Evolutionary conservation across 202 grass and related monocot species (phyloP), one percentile per base, ranked within the genome.

Genomic region (Brachypodium distachyon): DNA sequence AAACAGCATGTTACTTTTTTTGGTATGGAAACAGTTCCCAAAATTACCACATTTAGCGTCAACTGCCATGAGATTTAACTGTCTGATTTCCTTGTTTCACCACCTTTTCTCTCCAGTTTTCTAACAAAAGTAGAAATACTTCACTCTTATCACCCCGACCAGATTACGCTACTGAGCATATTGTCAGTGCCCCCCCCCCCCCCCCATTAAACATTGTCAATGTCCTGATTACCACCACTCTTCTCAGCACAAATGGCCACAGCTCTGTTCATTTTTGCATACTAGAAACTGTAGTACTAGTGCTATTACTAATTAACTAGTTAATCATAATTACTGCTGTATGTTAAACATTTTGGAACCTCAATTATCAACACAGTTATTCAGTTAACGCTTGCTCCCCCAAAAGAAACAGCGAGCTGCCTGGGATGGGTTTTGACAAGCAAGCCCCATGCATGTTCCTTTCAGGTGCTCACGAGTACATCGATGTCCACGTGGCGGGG

Each of bases 381-480:
- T n/a, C n/a, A n/a, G n/a, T n/a, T 16, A 31, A 16, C 22, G 3
- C 8, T 68, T 68, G 64, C 64, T 68, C 64, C 64, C 64, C 42
- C 3, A 68, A 42, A 68, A 68, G 64, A 68, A 68, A 68, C n/a
- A n/a, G n/a, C n/a, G 22, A 41, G 61, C 8, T 67, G 40, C 64
- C 75, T 49, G 43, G 9, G 43, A 77, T 3, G n/a, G n/a, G 22
- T 37, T 12, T 27, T 1, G 27, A 56, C 13, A 8, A 57, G 51
- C 50, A 12, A 43, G 11, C 5, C 40, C 25, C 61, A 22, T 46
- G n/a, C 49, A 52, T 63, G 47, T 43, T 58, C 10, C 3, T 32
- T 70, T 74, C 88, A 94, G 91, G 91, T 26, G 85, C 86, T 1
- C 77, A 94, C 68, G 85, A 91, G 76, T 94, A 86, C 85, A 86